Conservation (phyloP, 345 rosid genomes). For the Streptanthus diversifolius region DNA sequence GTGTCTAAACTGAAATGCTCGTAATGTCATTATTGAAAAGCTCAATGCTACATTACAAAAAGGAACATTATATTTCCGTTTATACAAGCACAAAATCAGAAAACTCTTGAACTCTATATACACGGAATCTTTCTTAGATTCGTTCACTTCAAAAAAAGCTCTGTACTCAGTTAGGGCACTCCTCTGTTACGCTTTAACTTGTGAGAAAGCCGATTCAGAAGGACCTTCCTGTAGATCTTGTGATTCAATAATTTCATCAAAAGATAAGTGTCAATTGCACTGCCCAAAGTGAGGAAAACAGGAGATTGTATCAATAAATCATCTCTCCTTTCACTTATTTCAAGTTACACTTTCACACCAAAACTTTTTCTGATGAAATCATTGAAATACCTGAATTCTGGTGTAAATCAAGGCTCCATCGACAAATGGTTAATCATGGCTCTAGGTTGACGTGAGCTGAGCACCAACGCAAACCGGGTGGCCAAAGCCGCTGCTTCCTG, state of each 20-base stretch:
- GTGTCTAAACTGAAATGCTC: not conserved
- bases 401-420: constrained; percentile 28
- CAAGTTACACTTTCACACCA: constrained; percentile 2
- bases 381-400: not conserved
- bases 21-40: not conserved
- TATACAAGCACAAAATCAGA: not conserved
- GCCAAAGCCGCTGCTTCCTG: constrained; percentile 92
- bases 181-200: not conserved
- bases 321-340: not conserved
- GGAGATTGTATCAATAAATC: not conserved
- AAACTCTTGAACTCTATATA: not conserved
- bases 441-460: constrained; percentile 72
- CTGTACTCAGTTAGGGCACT: constrained; percentile 4
- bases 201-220: not conserved
- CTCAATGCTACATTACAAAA: not conserved
- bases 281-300: not conserved
- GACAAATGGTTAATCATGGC: constrained; percentile 43
- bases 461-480: constrained; percentile 79
- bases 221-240: not conserved
- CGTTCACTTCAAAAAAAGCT: not conserved
- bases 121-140: constrained; percentile 5
- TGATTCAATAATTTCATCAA: constrained; percentile 1
- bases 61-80: not conserved
- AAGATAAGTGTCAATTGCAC: not conserved
- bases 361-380: constrained; percentile 11